Conservation (phyloP, 805 yeast species). For the Nakazawaea peltata region DNA sequence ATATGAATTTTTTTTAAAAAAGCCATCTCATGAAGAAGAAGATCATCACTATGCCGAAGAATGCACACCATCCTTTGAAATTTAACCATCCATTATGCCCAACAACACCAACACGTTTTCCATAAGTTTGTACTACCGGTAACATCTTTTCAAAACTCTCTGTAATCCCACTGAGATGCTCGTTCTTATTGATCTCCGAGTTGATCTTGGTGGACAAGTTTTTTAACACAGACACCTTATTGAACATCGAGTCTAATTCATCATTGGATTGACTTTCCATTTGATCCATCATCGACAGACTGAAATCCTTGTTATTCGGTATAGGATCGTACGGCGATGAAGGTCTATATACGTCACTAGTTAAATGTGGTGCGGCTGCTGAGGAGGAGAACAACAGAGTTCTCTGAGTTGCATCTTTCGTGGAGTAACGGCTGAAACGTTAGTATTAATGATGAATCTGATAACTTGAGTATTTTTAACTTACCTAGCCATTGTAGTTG, state of each 20-base stretch:
- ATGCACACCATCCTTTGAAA: constrained; percentile 13
- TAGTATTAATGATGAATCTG: not conserved
- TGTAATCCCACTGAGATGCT: constrained; percentile 24
- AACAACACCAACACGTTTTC: constrained; percentile 51
- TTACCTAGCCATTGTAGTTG: constrained; percentile 4
- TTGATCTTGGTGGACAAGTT: constrained; percentile 52
- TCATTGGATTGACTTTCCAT: constrained; percentile 63
- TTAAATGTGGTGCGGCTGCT: not conserved
- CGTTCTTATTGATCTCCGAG: constrained; percentile 42
- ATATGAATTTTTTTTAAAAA: constrained; percentile 11
- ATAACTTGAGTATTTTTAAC: too few species aligned
- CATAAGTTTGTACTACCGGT: constrained; percentile 57
- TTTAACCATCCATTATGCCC: constrained; percentile 48
- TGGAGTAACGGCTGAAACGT: constrained; percentile 6
- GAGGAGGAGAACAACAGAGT: constrained; percentile 8
- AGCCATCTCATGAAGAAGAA: constrained; percentile 36
- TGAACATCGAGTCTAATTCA: constrained; percentile 43
- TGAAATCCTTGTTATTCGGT: constrained; percentile 27
- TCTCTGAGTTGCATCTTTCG: constrained; percentile 5
- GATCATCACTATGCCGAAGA: constrained; percentile 34
- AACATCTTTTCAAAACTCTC: constrained; percentile 42
- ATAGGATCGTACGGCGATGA: constrained; percentile 32
- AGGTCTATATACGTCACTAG: constrained; percentile 15
- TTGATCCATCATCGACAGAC: constrained; percentile 47
- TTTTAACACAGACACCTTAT: constrained; percentile 47